A percentile compares a stretch with the other conserved stretches of the same genome.
phyloP scores from a whole-genome alignment of 345 rosid genomes.

The Garcia nutans region DNA sequence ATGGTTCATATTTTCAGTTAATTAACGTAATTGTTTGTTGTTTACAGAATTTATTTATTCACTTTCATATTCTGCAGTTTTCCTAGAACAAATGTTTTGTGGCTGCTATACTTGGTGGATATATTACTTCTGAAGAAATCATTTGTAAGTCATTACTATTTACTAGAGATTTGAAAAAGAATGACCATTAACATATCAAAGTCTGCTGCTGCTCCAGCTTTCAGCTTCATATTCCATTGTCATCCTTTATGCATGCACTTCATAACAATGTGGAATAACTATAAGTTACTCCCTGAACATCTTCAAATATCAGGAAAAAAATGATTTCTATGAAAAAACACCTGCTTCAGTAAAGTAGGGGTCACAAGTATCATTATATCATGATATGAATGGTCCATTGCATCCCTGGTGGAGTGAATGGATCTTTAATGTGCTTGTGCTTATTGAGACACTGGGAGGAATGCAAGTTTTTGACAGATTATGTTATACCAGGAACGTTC shows the following conservation, averaged over 20 bases:
- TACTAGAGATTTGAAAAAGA: neutral
- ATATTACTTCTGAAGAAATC: conserved; percentile 80
- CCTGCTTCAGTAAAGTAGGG: neutral
- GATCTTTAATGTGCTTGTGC: neutral
- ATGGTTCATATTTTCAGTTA: neutral
- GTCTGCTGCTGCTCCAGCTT: neutral
- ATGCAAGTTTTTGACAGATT: neutral
- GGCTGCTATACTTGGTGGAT: conserved; percentile 85
- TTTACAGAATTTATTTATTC: neutral
- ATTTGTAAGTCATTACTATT: conserved; percentile 54
- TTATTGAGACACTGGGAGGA: neutral
- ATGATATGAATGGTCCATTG: neutral
- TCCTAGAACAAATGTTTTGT: conserved; percentile 81
- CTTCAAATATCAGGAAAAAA: neutral
- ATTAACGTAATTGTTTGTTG: neutral
- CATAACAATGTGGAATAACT: neutral
- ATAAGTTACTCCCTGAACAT: neutral
- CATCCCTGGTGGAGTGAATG: neutral
- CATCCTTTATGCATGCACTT: neutral
- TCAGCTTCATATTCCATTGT: neutral
- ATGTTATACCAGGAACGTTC: conserved; percentile 53
- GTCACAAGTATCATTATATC: neutral
- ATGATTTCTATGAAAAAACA: neutral
- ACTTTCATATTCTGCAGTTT: conserved; percentile 51
- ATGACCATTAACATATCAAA: neutral